Evolutionary conservation across 2,329 filamentous ascomycete genomes (phyloP).

Genomic region (Trichoderma guizhouense): DNA sequence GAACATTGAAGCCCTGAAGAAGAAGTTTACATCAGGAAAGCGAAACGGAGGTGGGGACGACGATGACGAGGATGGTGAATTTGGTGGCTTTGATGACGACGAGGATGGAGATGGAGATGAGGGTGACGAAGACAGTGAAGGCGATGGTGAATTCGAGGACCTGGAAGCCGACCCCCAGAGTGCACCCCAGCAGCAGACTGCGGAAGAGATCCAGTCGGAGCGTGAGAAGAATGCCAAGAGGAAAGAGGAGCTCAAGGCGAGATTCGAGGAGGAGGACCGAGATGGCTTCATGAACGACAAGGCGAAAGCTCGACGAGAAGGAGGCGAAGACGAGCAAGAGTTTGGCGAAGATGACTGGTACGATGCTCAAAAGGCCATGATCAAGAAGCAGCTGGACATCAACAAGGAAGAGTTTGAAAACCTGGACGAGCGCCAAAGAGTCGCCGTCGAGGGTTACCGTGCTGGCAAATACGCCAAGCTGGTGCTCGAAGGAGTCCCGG

Average conservation of each 20-base stretch:
- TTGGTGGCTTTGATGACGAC: constrained; percentile 48
- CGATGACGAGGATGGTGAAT: constrained; percentile 47
- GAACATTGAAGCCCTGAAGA: constrained; percentile 69
- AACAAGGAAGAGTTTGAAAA: constrained; percentile 90
- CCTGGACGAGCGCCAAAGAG: constrained; percentile 78
- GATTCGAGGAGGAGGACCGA: constrained; percentile 97
- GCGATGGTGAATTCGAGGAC: constrained; percentile 81
- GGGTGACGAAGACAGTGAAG: constrained; percentile 61
- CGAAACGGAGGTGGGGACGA: constrained; percentile 29
- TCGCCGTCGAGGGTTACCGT: constrained; percentile 82
- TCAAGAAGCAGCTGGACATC: constrained; percentile 95
- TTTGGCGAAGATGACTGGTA: constrained; percentile 99
- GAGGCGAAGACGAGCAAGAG: constrained; percentile 64
- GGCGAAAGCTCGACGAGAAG: constrained; percentile 68
- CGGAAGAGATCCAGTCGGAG: constrained; percentile 72
- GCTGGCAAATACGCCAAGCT: constrained; percentile 93
- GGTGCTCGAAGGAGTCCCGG: constrained; percentile 82
- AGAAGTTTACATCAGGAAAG: constrained; percentile 67
- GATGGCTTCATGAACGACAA: constrained; percentile 94
- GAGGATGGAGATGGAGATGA: constrained; percentile 66
- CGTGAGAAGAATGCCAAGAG: constrained; percentile 84
- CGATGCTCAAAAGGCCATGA: constrained; percentile 87
- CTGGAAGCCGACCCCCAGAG: constrained; percentile 51
- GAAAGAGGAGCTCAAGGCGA: constrained; percentile 90
- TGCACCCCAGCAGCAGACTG: constrained; percentile 41